Evolutionary conservation across 768 basidiomycete species (phyloP).

Genomic region (Suillus hirtellus): DNA sequence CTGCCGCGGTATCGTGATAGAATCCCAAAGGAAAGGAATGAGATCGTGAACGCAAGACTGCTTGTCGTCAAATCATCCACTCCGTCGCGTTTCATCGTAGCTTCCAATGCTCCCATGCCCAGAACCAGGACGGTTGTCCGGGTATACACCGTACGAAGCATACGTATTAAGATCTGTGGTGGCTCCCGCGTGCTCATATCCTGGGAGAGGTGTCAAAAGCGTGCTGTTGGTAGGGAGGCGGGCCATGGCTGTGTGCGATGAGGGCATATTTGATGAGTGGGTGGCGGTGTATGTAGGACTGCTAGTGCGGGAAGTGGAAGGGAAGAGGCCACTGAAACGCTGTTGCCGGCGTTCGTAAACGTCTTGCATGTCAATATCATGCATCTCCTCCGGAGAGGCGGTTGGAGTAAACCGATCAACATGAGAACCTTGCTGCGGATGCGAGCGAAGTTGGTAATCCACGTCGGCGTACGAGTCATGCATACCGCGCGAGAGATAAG

Average conservation of each 20-base stretch:
- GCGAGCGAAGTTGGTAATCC: conserved; percentile 21
- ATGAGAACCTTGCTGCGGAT: conserved; percentile 30
- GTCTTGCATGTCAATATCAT: conserved; percentile 20
- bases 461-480: conserved; percentile 27
- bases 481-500: conserved; percentile 38
- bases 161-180: conserved; percentile 19
- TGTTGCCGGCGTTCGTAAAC: conserved; percentile 28
- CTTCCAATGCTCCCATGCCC: conserved; percentile 35
- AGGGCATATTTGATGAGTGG: conserved; percentile 26
- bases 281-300: conserved; percentile 20
- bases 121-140: conserved; percentile 41
- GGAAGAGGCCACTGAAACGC: conserved; percentile 25
- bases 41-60: not conserved
- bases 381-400: conserved; percentile 22
- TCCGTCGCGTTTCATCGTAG: conserved; percentile 24
- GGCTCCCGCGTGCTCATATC: conserved; percentile 45
- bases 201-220: conserved; percentile 67
- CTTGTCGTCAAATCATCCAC: conserved; percentile 9
- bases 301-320: conserved; percentile 20
- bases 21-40: conserved; percentile 2
- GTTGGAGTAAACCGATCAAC: conserved; percentile 19
- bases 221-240: conserved; percentile 66
- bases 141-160: conserved; percentile 38
- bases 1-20: not conserved
- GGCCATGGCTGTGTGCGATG: conserved; percentile 26